phyloP scores from a whole-genome alignment of 768 basidiomycete species.

The Podaxis sp. region DNA sequence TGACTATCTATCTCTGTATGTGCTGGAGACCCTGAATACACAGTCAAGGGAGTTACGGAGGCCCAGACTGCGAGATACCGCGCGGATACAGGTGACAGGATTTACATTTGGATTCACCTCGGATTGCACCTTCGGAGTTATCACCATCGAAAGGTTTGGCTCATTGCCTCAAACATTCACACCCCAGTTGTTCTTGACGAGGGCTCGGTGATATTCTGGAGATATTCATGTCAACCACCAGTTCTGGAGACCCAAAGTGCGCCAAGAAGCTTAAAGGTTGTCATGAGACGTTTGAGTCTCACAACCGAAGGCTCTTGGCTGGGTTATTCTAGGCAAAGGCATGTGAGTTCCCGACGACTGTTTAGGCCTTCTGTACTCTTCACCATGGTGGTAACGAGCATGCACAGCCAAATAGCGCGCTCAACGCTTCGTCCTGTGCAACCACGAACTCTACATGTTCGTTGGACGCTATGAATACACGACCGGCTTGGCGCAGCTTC shows the following conservation, averaged over 20 bases:
- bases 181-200: constrained; percentile 1
- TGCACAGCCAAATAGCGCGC: neutral
- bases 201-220: constrained; percentile 14
- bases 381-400: neutral
- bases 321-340: neutral
- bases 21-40: neutral
- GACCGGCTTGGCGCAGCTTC: neutral
- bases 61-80: constrained; percentile 5
- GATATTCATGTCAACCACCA: neutral
- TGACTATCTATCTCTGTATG: neutral
- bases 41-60: neutral
- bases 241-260: neutral
- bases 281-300: constrained; percentile 3
- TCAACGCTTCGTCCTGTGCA: neutral
- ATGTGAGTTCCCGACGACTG: neutral
- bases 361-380: neutral
- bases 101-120: neutral
- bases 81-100: neutral
- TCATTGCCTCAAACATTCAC: constrained; percentile 6
- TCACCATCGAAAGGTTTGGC: neutral
- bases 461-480: neutral
- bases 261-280: constrained; percentile 4
- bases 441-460: neutral
- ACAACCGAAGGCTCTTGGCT: neutral
- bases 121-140: constrained; percentile 5